Percentiles rank a stretch among this genome's conserved stretches.
Evolutionary conservation across 1,284 basidiomycete genomes (phyloP).

Genomic region (Ganoderma multipileum): DNA sequence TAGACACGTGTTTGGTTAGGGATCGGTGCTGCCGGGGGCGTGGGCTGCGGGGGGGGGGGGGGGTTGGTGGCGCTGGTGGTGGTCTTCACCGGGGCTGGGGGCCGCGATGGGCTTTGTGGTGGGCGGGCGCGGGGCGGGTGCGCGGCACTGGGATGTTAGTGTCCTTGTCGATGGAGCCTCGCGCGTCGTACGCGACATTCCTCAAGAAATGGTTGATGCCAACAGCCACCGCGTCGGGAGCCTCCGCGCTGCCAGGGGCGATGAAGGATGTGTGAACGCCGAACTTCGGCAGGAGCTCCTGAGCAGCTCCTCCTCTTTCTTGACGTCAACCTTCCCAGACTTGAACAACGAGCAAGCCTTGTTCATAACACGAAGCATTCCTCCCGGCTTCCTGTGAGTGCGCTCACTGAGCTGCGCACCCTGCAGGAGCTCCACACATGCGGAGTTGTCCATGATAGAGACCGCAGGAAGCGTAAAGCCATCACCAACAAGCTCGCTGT

Average conservation of each 20-base stretch:
- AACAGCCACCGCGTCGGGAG: conserved; percentile 62
- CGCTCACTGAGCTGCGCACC: conserved; percentile 76
- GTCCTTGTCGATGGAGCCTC: conserved; percentile 83
- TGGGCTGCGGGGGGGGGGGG: too few species aligned
- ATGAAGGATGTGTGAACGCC: conserved; percentile 82
- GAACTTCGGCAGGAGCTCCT: conserved; percentile 76
- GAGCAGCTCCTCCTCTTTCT: conserved; percentile 75
- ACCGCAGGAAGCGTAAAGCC: conserved; percentile 75
- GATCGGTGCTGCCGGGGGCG: too few species aligned
- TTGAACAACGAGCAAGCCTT: conserved; percentile 78
- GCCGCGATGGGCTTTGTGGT: conserved; percentile 88
- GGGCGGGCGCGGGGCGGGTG: conserved; percentile 85
- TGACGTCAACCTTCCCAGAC: conserved; percentile 78
- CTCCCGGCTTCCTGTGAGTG: conserved; percentile 77
- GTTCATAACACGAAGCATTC: conserved; percentile 78
- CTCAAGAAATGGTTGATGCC: conserved; percentile 92
- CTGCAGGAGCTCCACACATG: conserved; percentile 87
- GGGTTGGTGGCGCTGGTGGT: too few species aligned
- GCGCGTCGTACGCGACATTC: conserved; percentile 76
- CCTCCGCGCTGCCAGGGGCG: conserved; percentile 48
- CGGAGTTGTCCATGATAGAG: conserved; percentile 80
- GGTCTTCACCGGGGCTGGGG: conserved; percentile 51
- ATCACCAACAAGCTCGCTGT: conserved; percentile 68
- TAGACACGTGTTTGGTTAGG: too few species aligned
- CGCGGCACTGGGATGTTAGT: conserved; percentile 85